A percentile compares a stretch with the other conserved stretches of the same genome.
Conservation (phyloP, 106 monocot species). For the Posidonia australis region DNA sequence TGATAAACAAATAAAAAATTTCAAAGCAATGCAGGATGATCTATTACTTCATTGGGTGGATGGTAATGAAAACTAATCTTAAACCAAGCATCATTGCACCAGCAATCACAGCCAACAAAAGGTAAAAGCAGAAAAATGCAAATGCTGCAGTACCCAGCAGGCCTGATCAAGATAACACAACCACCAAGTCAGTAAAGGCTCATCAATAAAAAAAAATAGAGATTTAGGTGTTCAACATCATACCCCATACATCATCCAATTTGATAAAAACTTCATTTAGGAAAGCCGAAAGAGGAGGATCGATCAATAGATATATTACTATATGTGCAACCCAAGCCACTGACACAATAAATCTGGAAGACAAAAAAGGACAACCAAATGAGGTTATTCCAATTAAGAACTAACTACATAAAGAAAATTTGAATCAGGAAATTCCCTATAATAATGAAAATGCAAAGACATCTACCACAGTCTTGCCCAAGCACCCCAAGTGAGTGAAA, state of each 20-base stretch:
- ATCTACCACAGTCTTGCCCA: too few species aligned
- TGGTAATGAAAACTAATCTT: constrained; percentile 85
- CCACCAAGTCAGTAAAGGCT: neutral
- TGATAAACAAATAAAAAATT: neutral
- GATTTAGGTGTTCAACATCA: constrained; percentile 6
- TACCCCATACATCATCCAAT: constrained; percentile 96
- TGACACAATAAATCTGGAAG: constrained; percentile 78
- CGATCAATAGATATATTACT: constrained; percentile 80
- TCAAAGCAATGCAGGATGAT: neutral
- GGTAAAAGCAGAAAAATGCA: constrained; percentile 98
- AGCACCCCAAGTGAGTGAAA: too few species aligned
- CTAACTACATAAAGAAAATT: too few species aligned
- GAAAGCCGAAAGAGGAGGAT: constrained; percentile 87
- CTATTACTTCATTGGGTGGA: constrained; percentile 98
- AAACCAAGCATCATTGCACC: constrained; percentile 97
- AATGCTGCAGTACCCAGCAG: constrained; percentile 89
- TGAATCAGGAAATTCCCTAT: too few species aligned
- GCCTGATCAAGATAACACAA: constrained; percentile 32
- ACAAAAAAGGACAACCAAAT: neutral
- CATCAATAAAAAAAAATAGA: neutral
- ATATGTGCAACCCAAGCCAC: constrained; percentile 97
- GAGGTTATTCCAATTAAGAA: too few species aligned
- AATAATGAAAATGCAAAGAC: too few species aligned
- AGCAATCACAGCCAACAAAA: constrained; percentile 88
- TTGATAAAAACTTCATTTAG: constrained; percentile 93